phyloP scores from a whole-genome alignment of 106 monocot genomes.

The Apostasia shenzhenica region DNA sequence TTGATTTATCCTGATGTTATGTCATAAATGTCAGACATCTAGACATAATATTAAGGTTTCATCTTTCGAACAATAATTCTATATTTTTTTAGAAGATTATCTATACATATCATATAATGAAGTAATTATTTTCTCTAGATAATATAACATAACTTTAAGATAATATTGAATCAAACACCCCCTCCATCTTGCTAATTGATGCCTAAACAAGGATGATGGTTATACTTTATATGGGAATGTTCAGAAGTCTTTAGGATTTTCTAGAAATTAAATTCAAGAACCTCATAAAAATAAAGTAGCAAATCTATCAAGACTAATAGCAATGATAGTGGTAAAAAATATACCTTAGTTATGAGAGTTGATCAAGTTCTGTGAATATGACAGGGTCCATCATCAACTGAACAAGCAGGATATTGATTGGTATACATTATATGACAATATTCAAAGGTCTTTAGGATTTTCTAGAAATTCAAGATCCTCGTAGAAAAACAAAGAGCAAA shows the following conservation, averaged over 20 bases:
- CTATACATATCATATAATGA: too few species aligned
- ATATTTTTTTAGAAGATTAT: too few species aligned
- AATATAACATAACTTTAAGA: neutral
- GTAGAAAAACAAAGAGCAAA: too few species aligned
- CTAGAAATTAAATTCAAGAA: neutral
- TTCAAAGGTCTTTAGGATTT: neutral
- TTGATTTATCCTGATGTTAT: too few species aligned
- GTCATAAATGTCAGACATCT: too few species aligned
- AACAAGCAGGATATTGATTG: neutral
- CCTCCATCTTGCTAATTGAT: neutral
- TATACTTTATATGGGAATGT: neutral
- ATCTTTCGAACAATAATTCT: too few species aligned
- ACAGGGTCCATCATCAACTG: neutral
- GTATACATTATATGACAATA: neutral
- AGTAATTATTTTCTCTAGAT: too few species aligned
- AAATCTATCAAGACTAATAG: neutral
- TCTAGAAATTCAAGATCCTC: neutral
- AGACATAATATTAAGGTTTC: too few species aligned
- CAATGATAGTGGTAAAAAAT: neutral
- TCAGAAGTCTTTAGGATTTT: constrained; percentile 1
- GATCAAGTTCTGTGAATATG: constrained; percentile 1
- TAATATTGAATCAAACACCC: too few species aligned
- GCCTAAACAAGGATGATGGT: neutral
- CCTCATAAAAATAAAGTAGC: neutral
- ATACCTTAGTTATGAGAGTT: neutral